Conservation (phyloP, 495 filamentous ascomycete genomes). For the Niebla homalea region DNA sequence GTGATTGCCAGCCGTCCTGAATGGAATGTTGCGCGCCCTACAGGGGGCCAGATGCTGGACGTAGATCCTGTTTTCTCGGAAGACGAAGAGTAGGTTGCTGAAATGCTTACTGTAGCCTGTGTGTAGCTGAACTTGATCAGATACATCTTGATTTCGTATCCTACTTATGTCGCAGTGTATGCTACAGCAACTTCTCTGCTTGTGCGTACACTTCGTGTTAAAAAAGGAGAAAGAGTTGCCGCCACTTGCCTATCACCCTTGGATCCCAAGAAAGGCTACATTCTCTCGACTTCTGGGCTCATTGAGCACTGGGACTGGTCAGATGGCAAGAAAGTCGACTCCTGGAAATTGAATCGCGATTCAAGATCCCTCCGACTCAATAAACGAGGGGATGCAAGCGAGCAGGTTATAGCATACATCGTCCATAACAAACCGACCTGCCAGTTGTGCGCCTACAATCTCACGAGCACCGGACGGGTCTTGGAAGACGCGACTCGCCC, state of each 20-base stretch:
- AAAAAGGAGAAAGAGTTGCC: conserved; percentile 26
- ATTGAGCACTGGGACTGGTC: conserved; percentile 70
- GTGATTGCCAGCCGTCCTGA: background rate
- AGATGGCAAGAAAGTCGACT: conserved; percentile 34
- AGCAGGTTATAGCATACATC: background rate
- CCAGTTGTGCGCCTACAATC: conserved; percentile 16
- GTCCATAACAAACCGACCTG: background rate
- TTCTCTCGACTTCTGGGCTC: conserved; percentile 50
- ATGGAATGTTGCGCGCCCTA: conserved; percentile 48
- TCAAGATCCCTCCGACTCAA: background rate
- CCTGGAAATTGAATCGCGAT: conserved; percentile 24
- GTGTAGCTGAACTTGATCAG: conserved; percentile 30
- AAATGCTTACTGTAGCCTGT: conserved; percentile 1
- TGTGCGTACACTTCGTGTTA: conserved; percentile 41
- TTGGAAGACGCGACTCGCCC: conserved; percentile 8
- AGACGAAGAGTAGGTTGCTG: conserved; percentile 60
- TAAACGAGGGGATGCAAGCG: background rate
- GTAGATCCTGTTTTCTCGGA: conserved; percentile 64
- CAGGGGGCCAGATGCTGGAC: conserved; percentile 56
- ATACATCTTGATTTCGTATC: conserved; percentile 53
- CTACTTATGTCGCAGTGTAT: conserved; percentile 61
- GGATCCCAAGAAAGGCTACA: conserved; percentile 48
- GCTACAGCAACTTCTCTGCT: conserved; percentile 68
- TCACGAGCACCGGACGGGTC: conserved; percentile 2
- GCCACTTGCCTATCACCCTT: conserved; percentile 46